Conservation (phyloP, 164 flowering plant species). For the Houttuynia cordata region DNA sequence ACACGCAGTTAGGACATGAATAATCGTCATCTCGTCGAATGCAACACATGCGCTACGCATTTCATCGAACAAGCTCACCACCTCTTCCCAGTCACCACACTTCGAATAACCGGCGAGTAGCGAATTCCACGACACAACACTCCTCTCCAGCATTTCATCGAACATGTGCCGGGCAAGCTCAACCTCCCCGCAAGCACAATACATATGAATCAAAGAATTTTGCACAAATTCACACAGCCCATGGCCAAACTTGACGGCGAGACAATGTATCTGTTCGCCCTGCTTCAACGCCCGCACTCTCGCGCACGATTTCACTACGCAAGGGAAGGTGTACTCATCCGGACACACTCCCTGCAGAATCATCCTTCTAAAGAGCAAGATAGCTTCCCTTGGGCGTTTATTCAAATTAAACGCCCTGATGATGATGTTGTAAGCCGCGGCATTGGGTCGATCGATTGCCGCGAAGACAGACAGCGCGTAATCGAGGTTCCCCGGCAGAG, state of each 20-base stretch:
- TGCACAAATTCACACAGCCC: slow-evolving; percentile 17
- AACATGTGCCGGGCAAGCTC: slow-evolving; percentile 27
- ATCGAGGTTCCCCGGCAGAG: slow-evolving; percentile 22
- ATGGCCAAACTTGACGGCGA: slow-evolving; percentile 21
- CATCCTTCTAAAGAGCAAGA: slow-evolving; percentile 27
- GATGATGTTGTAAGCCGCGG: slow-evolving; percentile 30
- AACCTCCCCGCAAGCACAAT: slow-evolving; percentile 26
- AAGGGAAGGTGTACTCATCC: slow-evolving; percentile 28
- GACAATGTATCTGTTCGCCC: slow-evolving; percentile 37
- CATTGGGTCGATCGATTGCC: slow-evolving; percentile 20
- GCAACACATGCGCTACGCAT: slow-evolving; percentile 19
- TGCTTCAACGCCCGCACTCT: slow-evolving; percentile 18
- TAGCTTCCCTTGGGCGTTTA: slow-evolving; percentile 20
- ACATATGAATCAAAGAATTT: slow-evolving; percentile 36
- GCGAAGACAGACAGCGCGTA: slow-evolving; percentile 31
- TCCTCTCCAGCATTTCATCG: slow-evolving; percentile 28
- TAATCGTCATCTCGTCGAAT: slow-evolving; percentile 29
- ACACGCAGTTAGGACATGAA: slow-evolving; percentile 37
- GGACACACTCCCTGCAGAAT: slow-evolving; percentile 17
- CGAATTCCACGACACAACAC: slow-evolving; percentile 31
- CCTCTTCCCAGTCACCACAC: slow-evolving; percentile 26
- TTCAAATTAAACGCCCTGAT: slow-evolving; percentile 27
- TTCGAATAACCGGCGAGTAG: slow-evolving; percentile 34
- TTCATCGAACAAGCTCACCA: slow-evolving; percentile 20
- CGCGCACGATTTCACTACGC: slow-evolving; percentile 39